Base-by-base conservation (phyloP, 192 early-diverging fungal genomes). In the Geosiphon pyriformis region DNA sequence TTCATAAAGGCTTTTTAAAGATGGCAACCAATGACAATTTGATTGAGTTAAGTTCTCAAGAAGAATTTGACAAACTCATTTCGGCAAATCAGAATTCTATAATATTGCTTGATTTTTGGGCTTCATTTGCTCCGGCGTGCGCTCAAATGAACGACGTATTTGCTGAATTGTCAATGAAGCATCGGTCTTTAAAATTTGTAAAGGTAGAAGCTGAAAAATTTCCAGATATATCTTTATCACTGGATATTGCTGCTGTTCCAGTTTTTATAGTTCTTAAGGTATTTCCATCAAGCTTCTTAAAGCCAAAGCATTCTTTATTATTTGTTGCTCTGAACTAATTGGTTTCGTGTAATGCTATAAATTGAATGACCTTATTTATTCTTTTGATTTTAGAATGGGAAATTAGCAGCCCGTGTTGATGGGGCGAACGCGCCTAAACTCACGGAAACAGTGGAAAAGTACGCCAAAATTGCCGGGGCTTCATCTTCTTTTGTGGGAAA, bases 81-180 rank as follows among this genome's bases (percentile, higher is more conserved):
- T n/a, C 52, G 15, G 32, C 48, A 37, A 50, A 42, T 30, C 34
- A 65, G 54, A 35, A 30, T 22, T 34, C 77, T 8, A 72, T 78
- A 58, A 64, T 79, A 53, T 84, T 87, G 4, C 71, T 95, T 54
- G 91, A 93, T 80, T 97, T 98, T 75, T 93, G 88, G 86, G 96
- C 94, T n/a, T 62, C 74, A 17, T 98, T 92, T 92, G 90, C 90
- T 31, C 83, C 84, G 49, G 88, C 92, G 51, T 97, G 94, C 79
- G 75, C 81, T 69, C 92, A 96, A 76, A 94, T 98, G 86, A 91
- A 92, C 75, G 84, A 85, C 33, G 87, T 98, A n/a, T 92, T 97
- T 73, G 78, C 78, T 54, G 93, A 94, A 71, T 80, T 96, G 30
- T 87, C 90, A 10, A 73, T 73, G 47, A 93, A 94, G 74, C 89